phyloP scores from a whole-genome alignment of 352 stramenopile genomes.

The Pythium pyrilobum region DNA sequence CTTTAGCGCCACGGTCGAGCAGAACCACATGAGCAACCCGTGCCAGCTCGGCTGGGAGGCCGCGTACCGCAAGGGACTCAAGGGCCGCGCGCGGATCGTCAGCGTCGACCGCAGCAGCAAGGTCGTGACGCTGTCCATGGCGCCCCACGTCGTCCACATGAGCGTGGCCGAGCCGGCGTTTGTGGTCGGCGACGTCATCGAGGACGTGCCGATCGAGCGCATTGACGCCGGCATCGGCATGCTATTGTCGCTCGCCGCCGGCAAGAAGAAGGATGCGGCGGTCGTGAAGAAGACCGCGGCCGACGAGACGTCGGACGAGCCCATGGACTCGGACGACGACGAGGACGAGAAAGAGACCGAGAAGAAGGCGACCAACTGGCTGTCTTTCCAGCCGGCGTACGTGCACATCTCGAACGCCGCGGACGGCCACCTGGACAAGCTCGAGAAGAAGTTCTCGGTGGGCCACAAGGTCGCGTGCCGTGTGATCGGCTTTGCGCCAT shows the following conservation, averaged over 20 bases:
- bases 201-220: slow-evolving; percentile 65
- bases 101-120: slow-evolving; percentile 73
- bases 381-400: slow-evolving; percentile 76
- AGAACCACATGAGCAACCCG: slow-evolving; percentile 86
- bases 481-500: slow-evolving; percentile 81
- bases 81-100: slow-evolving; percentile 82
- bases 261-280: slow-evolving; percentile 25
- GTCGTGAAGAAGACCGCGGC: neutral
- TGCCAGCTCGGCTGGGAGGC: slow-evolving; percentile 70
- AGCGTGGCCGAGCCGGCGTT: slow-evolving; percentile 44
- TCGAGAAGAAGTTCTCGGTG: slow-evolving; percentile 83
- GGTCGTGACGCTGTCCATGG: slow-evolving; percentile 79
- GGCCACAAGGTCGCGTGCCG: slow-evolving; percentile 58
- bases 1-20: slow-evolving; percentile 84
- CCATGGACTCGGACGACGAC: slow-evolving; percentile 49
- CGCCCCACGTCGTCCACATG: slow-evolving; percentile 83
- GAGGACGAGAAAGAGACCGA: slow-evolving; percentile 28
- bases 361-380: slow-evolving; percentile 54
- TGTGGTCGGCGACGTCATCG: slow-evolving; percentile 68
- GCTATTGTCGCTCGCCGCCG: slow-evolving; percentile 59
- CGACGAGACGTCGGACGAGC: slow-evolving; percentile 12
- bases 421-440: slow-evolving; percentile 80
- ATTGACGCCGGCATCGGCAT: slow-evolving; percentile 86
- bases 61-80: slow-evolving; percentile 77
- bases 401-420: slow-evolving; percentile 87